phyloP scores from a whole-genome alignment of 2,329 filamentous ascomycete genomes.

The Talaromyces sp. region DNA sequence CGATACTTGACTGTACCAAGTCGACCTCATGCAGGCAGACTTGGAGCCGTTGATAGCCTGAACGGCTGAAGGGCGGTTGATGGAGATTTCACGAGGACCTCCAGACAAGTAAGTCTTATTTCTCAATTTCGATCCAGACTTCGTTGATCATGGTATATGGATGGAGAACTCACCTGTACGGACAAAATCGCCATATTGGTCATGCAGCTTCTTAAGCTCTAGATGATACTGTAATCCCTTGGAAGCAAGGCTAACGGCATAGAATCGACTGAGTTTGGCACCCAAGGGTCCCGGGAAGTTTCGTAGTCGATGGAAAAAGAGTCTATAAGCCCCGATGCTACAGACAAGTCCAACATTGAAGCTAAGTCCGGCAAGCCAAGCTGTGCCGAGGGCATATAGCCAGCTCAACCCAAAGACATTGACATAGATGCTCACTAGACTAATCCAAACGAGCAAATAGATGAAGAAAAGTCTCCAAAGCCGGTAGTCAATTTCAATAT shows the following conservation, averaged over 20 bases:
- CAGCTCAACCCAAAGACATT: background rate
- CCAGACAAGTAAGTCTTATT: too few relatives aligned
- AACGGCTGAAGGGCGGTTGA: constrained; percentile 2
- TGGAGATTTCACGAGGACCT: background rate
- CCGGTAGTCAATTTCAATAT: constrained; percentile 12
- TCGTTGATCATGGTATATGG: too few relatives aligned
- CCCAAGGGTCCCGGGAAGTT: background rate
- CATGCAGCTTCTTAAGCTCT: background rate
- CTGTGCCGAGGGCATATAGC: background rate
- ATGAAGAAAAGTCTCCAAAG: background rate
- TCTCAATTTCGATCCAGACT: too few relatives aligned
- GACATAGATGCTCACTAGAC: background rate
- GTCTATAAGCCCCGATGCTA: background rate
- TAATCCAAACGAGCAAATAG: background rate
- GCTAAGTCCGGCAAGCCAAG: background rate
- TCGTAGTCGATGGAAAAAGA: background rate
- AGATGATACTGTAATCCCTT: background rate
- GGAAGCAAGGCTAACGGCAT: background rate
- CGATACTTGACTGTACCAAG: constrained; percentile 16
- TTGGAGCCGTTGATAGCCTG: constrained; percentile 5
- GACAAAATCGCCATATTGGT: background rate
- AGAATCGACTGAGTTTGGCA: background rate
- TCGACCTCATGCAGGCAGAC: constrained; percentile 14
- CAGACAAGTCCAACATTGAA: background rate
- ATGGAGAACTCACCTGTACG: too few relatives aligned